Base-by-base conservation (phyloP, 345 rosid genomes). In the Orychophragmus violaceus region DNA sequence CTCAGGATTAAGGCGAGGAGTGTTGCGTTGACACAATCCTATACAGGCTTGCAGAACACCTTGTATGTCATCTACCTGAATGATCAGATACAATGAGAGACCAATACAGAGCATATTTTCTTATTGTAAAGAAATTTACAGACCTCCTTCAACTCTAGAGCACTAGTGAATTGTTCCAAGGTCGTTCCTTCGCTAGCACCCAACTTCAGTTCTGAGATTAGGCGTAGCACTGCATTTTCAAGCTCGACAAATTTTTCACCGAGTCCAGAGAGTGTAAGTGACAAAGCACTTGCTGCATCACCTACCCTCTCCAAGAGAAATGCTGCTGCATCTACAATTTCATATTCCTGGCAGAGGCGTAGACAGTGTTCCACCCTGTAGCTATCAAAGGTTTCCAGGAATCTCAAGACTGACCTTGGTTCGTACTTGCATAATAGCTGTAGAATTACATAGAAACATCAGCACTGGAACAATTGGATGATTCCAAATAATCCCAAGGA, bases 261-360 rank as follows among this genome's bases (percentile, higher is more conserved):
- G 76, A 94, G 95, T 58, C 85, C 80, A 77, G 95, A 82, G 56
- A 94, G 89, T 48, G 87, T 80, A 49, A 94, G 96, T 33, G 85
- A 80, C 70, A 94, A 92, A 72, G 99, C 97, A 74, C 87, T 88
- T 59, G 95, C 96, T 10, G 85, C 99, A 81, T 94, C 99, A 76
- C 99, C 99, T 50, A 94, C 99, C 75, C 99, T 88, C 78, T 94
- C 99, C 74, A 94, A 76, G 70, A 94, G 84, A 78, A 87, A 94
- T 44, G 97, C 96, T 62, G 97, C 92, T 53, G 93, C 99, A 80
- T 94, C 96, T 62, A 77, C 69, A 69, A 94, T 87, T 68, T 86
- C 88, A 82, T 90, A 82, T 60, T 82, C 82, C 76, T 90, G 97
- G 82, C 99, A 94, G 59, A 90, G 86, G 72, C 87, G 91, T 71